Evolutionary conservation across 2,329 filamentous ascomycete genomes (phyloP), one percentile per base, ranked within the genome.

Genomic region (Pseudocercospora eumusae): DNA sequence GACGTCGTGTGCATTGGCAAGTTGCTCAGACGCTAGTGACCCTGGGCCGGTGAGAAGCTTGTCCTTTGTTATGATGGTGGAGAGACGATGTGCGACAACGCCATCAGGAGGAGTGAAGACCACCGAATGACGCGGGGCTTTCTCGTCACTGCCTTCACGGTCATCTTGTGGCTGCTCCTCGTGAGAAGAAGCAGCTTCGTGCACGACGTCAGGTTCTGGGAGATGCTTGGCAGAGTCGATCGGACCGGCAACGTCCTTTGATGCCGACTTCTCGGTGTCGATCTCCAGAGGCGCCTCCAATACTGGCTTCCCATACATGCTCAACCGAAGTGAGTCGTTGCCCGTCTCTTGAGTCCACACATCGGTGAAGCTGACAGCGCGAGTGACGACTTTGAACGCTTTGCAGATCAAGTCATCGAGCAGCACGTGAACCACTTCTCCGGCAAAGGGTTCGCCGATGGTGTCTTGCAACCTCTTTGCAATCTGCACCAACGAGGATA

Each of bases 321-420:
- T 56, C 15, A 56, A 54, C n/a, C 58, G 56, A 10, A 45, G 23
- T 5, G 45, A 15, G 0, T 66, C 63, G 8, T 27, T 33, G 36
- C 61, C 60, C 10, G 66, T 68, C 57, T 75, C 73, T 53, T 73
- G 68, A n/a, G 68, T 88, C 79, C 95, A 88, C 1, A 93, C 83
- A 69, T 99, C 95, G 45, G 96, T 83, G 72, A 99, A 98, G 49
- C 89, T 85, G 25, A 97, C 92, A 13, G 91, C 92, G 70, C 93
- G 88, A 53, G 88, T 93, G n/a, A 96, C 90, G 57, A 98, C 92
- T 73, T 90, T 92, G 80, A 96, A 98, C 0, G 93, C 93, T 75
- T 93, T 95, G 57, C 96, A 80, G 23, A 98, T 90, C 85, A 98
- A 92, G 74, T 96, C 91, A 72, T 98, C 93, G 61, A 97, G 85